Evolutionary conservation across 352 stramenopile genomes (phyloP), one percentile per base, ranked within the genome.

Genomic region (Pythium guiyangense): DNA sequence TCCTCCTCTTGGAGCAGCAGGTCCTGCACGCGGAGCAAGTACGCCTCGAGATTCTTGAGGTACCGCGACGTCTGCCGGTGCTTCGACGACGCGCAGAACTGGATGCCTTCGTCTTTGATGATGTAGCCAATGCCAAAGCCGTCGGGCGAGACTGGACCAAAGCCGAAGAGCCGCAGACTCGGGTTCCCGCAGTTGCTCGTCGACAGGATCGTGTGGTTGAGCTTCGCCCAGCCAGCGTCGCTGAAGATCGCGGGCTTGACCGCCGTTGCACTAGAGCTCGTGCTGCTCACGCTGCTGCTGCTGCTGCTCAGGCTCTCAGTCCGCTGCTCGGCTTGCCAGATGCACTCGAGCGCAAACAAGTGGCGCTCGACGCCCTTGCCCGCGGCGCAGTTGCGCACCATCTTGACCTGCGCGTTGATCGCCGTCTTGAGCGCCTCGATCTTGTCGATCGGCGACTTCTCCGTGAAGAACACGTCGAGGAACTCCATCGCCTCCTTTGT

Each of bases 81-180:
- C 54, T 88, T 86, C 34, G 79, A 92, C 25, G 77, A 84, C 18
- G 81, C 84, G 55, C 84, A 94, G 64, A 94, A 86, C 66, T 97
- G 84, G 50, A 98, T 84, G 59, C 88, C 84, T 62, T 95, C 74
- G 60, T 98, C 93, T 66, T 98, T 98, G 71, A 98, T 99, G 57
- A 99, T 98, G 77, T 99, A 99, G 49, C 96, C 96, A 52, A 99
- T 97, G 52, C 95, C 95, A 73, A 98, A 98, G 35, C 96, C 96
- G 63, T 98, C 91, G 14, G 85, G 70, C 48, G 97, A 92, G 22
- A 98, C 91, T 1, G 92, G 90, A 10, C 91, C 92, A 70, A 98
- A 98, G 34, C 94, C 93, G 73, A 98, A 98, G 35, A 97, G 69
- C 37, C 87, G 72, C 47, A 99, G 74, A 60, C 86, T 94, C 40